A percentile compares a stretch with the other conserved stretches of the same genome.
phyloP scores from a whole-genome alignment of 106 monocot genomes.

The Platanthera guangdongensis region DNA sequence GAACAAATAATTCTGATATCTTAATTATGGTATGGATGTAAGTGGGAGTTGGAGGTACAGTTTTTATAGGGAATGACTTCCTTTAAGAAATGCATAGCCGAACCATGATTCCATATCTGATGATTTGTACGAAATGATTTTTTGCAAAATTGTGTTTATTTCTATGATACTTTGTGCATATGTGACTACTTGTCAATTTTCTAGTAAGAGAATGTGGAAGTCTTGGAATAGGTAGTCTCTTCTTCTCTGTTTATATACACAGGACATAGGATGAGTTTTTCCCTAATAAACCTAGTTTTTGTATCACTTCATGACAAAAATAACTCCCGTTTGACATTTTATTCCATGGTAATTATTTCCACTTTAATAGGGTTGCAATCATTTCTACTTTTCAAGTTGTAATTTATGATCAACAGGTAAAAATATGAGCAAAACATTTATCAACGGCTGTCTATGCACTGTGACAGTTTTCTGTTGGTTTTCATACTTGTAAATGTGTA shows the following conservation, averaged over 20 bases:
- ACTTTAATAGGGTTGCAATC: background rate
- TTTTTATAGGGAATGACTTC: too few species aligned
- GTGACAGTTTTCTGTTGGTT: background rate
- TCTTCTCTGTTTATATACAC: background rate
- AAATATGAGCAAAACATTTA: background rate
- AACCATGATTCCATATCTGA: too few species aligned
- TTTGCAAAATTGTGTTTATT: background rate
- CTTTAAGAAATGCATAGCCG: too few species aligned
- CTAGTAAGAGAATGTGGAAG: background rate
- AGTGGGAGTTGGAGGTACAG: background rate
- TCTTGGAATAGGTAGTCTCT: background rate
- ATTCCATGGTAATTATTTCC: background rate
- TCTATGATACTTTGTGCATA: background rate
- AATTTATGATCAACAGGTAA: background rate
- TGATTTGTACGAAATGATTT: background rate
- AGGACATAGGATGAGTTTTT: background rate
- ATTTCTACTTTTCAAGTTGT: background rate
- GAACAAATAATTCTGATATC: background rate
- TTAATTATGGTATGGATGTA: background rate
- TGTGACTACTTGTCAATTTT: background rate
- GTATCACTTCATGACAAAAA: background rate
- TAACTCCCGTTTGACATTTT: background rate
- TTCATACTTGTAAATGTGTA: slow-evolving; percentile 1
- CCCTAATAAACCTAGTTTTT: background rate
- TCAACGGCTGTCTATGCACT: background rate